Conservation (phyloP, 2,329 filamentous ascomycete species). For the Teratosphaeria nubilosa region DNA sequence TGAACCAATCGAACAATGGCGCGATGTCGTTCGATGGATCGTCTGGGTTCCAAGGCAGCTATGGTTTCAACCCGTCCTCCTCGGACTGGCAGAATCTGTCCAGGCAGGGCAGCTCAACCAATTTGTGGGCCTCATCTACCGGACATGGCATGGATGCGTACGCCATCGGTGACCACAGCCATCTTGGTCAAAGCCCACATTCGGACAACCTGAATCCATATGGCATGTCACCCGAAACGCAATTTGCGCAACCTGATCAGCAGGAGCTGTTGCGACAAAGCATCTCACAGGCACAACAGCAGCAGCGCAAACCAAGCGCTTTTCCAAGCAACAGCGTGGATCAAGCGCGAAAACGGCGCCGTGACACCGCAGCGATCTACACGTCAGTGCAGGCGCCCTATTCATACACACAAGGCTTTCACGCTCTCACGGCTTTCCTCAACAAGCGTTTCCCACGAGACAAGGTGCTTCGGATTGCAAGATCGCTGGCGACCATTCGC, state of each 20-base stretch:
- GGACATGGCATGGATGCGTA: slow-evolving; percentile 42
- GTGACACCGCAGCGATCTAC: slow-evolving; percentile 78
- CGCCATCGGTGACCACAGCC: slow-evolving; percentile 49
- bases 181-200: slow-evolving; percentile 48
- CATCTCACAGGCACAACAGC: slow-evolving; percentile 21
- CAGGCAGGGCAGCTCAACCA: slow-evolving; percentile 33
- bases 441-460: slow-evolving; percentile 66
- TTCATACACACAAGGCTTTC: slow-evolving; percentile 81
- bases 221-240: slow-evolving; percentile 21
- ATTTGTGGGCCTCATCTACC: slow-evolving; percentile 26
- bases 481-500: slow-evolving; percentile 77
- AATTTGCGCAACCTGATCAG: slow-evolving; percentile 22
- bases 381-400: slow-evolving; percentile 84
- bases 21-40: slow-evolving; percentile 22
- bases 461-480: slow-evolving; percentile 73
- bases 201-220: slow-evolving; percentile 40
- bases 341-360: slow-evolving; percentile 39
- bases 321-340: slow-evolving; percentile 20
- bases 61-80: slow-evolving; percentile 13
- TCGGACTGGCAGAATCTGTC: slow-evolving; percentile 24
- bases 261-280: slow-evolving; percentile 23
- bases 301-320: slow-evolving; percentile 18
- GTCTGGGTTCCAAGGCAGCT: slow-evolving; percentile 11
- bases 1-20: slow-evolving; percentile 18
- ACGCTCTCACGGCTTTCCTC: slow-evolving; percentile 72